Evolutionary conservation across 345 rosid species (phyloP), one percentile per base, ranked within the genome.

Genomic region (Populus tremula): DNA sequence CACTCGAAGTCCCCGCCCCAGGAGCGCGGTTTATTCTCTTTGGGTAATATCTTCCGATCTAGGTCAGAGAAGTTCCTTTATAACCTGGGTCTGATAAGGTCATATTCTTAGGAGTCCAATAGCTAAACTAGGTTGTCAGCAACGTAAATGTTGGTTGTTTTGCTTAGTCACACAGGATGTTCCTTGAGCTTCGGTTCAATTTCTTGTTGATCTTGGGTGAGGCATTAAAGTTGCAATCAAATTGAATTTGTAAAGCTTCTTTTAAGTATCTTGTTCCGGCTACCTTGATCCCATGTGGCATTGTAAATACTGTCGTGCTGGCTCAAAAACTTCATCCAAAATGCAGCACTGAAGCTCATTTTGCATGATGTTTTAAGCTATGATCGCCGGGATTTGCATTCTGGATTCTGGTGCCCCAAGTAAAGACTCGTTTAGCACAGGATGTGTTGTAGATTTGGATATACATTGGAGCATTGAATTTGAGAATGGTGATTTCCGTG

Each of bases 61-160:
- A 80, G 93, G 76, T 92, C 97, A 2, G 97, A 92, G 89, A 90
- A 88, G 82, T 80, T 92, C 81, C 92, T 92, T 12, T 91, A 85
- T 78, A 88, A 92, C 79, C 78, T 92, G 81, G 97, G 97, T 29
- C 47, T 92, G 70, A 88, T 87, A 54, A 89, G 83, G 70, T 89
- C 93, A 6, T 85, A 64, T 62, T 84, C 94, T 75, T 89, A 88
- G 76, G 73, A 43, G 54, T 14, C 50, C 53, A 25, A 36, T 43
- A 29, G 80, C 64, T 69, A 67, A 81, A 78, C 78, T 73, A 72
- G 80, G 38, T 64, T 18, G 43, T 62, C 43, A 7, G 67, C 65
- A 5, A 67, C 41, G 81, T 78, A 77, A 23, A 79, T 82, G 83
- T 61, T 69, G 72, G 72, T 33, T 64, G 83, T 63, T 70, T 67